Evolutionary conservation across 2,329 filamentous ascomycete species (phyloP), one percentile per base, ranked within the genome.

Genomic region (Cadophora malorum): DNA sequence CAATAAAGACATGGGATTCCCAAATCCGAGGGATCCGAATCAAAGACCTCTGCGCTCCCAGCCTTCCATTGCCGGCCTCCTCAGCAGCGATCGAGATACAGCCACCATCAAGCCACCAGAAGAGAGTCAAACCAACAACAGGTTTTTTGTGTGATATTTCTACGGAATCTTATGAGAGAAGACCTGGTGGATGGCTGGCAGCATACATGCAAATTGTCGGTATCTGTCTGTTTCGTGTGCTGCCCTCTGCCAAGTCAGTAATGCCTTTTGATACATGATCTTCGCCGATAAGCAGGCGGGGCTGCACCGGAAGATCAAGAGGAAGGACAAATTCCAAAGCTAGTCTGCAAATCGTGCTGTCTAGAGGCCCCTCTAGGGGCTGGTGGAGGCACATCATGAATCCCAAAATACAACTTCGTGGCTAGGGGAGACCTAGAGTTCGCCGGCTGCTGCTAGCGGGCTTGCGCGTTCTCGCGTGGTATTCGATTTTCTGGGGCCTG

Each of bases 261-360:
- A 53, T 33, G 47, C 25, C 35, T 38, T 64, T 41, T 63, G 62
- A 67, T 65, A 65, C 63, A 62, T 28, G 67, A 65, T 68, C 67
- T 38, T 33, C 67, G 58, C 4, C 53, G 59, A 65, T 65, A 47
- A 62, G 65, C 63, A 19, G 23, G 25, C 64, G 58, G 35, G 64
- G 58, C 50, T 64, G 31, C 31, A n/a, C 45, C 45, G 25, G 5
- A 5, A 28, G 28, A 58, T n/a, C n/a, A n/a, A n/a, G 7, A 14
- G 35, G 19, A 58, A 14, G 52, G 52, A 55, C 52, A 33, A 55
- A 53, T 14, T 53, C 25, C 50, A 16, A 31, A 19, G 28, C 33
- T 59, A 59, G n/a, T 23, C 19, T 38, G 35, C 33, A 59, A 23
- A 41, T 59, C n/a, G 33, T 59, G 55, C 33, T 9, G 33, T 41